These are phyloP conservation scores for Spizellomyces punctatus DNA, from an alignment of 192 early-diverging fungal species.

Conservation along the genomic window DNA sequence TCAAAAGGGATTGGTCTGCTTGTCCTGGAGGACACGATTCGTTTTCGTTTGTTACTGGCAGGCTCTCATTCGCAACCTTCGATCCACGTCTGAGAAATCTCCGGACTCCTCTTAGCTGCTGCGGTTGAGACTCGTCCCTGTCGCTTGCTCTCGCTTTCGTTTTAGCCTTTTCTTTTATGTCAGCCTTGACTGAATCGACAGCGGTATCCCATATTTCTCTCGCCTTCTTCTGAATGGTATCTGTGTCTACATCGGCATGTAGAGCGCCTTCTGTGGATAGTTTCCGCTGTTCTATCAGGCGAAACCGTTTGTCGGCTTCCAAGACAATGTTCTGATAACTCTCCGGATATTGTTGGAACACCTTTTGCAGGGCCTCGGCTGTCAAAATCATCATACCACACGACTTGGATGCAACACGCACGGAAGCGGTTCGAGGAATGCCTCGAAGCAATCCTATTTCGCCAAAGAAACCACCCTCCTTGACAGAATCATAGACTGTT, in stretches of 20 bases:
- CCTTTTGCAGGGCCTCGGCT: slow-evolving; percentile 39
- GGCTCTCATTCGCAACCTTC: too few species aligned
- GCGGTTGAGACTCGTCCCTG: background rate
- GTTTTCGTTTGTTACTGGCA: too few species aligned
- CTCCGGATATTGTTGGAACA: slow-evolving; percentile 52
- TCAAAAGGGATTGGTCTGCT: too few species aligned
- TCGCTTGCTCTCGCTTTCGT: too few species aligned
- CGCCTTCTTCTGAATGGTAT: background rate
- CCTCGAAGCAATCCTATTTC: slow-evolving; percentile 54
- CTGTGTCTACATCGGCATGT: background rate
- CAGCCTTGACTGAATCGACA: background rate
- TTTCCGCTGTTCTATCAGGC: slow-evolving; percentile 38
- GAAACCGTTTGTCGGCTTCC: slow-evolving; percentile 50
- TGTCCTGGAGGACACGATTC: too few species aligned
- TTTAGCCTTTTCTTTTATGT: background rate
- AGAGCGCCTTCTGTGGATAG: background rate
- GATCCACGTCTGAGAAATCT: too few species aligned
- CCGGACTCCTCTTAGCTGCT: too few species aligned
- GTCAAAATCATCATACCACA: slow-evolving; percentile 50
- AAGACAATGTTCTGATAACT: slow-evolving; percentile 49
- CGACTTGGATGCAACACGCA: slow-evolving; percentile 34
- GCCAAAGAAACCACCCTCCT: slow-evolving; percentile 58
- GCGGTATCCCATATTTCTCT: slow-evolving; percentile 5
- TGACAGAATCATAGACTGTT: slow-evolving; percentile 49
- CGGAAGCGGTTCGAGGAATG: slow-evolving; percentile 48